Conservation (phyloP, 1,139 yeast species). For the Geotrichum siamense region DNA sequence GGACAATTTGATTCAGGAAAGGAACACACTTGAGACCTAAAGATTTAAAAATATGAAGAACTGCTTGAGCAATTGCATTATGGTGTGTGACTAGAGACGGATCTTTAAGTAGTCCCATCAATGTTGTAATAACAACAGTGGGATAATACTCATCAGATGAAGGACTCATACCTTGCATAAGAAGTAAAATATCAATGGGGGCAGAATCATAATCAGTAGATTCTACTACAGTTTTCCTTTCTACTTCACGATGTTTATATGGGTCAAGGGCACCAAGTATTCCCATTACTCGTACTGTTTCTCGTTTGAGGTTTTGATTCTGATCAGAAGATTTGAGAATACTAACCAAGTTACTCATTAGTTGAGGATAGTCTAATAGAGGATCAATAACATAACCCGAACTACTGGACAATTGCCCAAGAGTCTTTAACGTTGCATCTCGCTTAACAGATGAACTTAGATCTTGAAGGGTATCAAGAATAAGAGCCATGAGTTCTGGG, state of each 20-base stretch:
- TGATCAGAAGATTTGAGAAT: constrained; percentile 70
- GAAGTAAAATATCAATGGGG: constrained; percentile 78
- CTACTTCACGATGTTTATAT: constrained; percentile 87
- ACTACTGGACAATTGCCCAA: constrained; percentile 84
- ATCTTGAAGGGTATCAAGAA: constrained; percentile 83
- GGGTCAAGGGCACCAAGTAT: constrained; percentile 96
- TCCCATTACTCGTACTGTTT: constrained; percentile 82
- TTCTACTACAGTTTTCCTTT: constrained; percentile 50
- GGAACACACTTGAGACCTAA: constrained; percentile 83
- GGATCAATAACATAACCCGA: constrained; percentile 97
- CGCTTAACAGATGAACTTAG: constrained; percentile 81
- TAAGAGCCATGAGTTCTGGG: constrained; percentile 73
- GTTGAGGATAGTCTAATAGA: constrained; percentile 79
- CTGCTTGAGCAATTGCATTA: constrained; percentile 84
- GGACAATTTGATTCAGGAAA: constrained; percentile 77
- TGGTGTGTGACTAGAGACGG: constrained; percentile 81
- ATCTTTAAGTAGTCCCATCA: constrained; percentile 78
- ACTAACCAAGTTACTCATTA: constrained; percentile 71
- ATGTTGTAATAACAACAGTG: constrained; percentile 81
- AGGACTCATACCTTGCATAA: constrained; percentile 93
- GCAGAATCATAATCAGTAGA: constrained; percentile 80
- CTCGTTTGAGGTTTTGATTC: constrained; percentile 66
- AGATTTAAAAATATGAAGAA: constrained; percentile 83
- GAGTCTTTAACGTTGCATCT: constrained; percentile 79
- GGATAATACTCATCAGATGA: constrained; percentile 92